Percentiles rank a stretch among this genome's conserved stretches.
Evolutionary conservation across 805 yeast species (phyloP).

Genomic region (Ogataea kodamae): DNA sequence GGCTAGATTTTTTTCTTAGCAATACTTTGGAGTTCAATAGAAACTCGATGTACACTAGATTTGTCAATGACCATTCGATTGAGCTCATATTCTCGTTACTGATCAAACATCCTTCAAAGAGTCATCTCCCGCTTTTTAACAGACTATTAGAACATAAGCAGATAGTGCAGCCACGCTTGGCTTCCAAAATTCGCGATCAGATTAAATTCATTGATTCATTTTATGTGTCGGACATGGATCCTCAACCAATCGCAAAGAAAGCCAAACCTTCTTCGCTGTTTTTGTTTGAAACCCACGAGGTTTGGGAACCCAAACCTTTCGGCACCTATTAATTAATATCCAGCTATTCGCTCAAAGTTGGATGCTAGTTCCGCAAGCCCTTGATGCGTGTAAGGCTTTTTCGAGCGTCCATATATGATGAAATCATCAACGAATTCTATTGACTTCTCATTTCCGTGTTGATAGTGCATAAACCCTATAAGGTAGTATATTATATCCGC

Average conservation of each 20-base stretch:
- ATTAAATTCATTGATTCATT: slow-evolving; percentile 22
- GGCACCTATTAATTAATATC: slow-evolving; percentile 32
- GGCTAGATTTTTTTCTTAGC: slow-evolving; percentile 26
- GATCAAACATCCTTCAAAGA: slow-evolving; percentile 7
- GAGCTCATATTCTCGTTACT: slow-evolving; percentile 11
- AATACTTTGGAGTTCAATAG: slow-evolving; percentile 19
- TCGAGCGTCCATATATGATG: slow-evolving; percentile 25
- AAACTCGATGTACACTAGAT: slow-evolving; percentile 20
- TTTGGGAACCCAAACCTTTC: slow-evolving; percentile 56
- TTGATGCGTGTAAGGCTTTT: slow-evolving; percentile 22
- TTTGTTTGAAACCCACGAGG: slow-evolving; percentile 32
- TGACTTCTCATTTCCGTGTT: slow-evolving; percentile 21
- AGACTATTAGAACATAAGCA: slow-evolving; percentile 9
- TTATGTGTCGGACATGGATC: slow-evolving; percentile 17
- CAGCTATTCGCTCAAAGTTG: slow-evolving; percentile 3
- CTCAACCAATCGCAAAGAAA: slow-evolving; percentile 7
- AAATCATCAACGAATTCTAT: slow-evolving; percentile 27
- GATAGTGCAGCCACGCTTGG: slow-evolving; percentile 7
- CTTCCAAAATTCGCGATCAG: slow-evolving; percentile 16
- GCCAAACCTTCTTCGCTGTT: slow-evolving; percentile 3
- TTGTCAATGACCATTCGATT: slow-evolving; percentile 18
- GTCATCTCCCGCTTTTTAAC: slow-evolving; percentile 8
- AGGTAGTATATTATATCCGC: slow-evolving; percentile 22
- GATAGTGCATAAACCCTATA: slow-evolving; percentile 27
- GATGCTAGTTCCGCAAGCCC: slow-evolving; percentile 26